Conservation (phyloP, 345 rosid genomes). For the Dipteronia sinensis region DNA sequence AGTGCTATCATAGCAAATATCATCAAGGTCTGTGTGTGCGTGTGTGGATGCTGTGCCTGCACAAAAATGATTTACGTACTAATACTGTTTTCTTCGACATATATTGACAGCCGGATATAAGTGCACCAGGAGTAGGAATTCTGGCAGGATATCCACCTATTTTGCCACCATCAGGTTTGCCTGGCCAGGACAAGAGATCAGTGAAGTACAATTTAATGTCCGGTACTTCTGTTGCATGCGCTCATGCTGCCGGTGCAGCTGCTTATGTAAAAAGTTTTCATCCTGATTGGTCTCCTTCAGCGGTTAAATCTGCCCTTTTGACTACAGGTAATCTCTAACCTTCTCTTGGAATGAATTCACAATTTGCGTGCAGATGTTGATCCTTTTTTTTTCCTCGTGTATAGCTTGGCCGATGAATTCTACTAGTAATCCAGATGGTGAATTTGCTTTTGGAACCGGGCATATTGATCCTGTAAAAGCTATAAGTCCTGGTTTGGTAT, state of each 20-base stretch:
- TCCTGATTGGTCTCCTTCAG: slow-evolving; percentile 64
- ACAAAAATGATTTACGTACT: too few species aligned
- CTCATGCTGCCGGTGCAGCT: slow-evolving; percentile 53
- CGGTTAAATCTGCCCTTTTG: slow-evolving; percentile 65
- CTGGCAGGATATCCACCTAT: slow-evolving; percentile 44
- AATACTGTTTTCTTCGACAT: too few species aligned
- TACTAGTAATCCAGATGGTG: slow-evolving; percentile 27
- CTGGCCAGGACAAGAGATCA: slow-evolving; percentile 23
- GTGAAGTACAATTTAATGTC: slow-evolving; percentile 36
- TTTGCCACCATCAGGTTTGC: slow-evolving; percentile 17
- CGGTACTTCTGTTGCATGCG: slow-evolving; percentile 69
- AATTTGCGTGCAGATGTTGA: not conserved
- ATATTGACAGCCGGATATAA: slow-evolving; percentile 42
- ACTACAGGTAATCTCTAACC: slow-evolving; percentile 49
- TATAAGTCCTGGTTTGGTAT: slow-evolving; percentile 40
- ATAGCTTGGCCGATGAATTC: slow-evolving; percentile 49
- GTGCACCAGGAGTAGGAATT: slow-evolving; percentile 51
- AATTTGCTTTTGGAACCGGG: slow-evolving; percentile 60
- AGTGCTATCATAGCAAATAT: slow-evolving; percentile 28
- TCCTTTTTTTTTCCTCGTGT: not conserved
- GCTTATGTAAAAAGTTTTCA: slow-evolving; percentile 46
- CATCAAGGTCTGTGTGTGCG: slow-evolving; percentile 5
- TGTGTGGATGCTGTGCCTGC: too few species aligned
- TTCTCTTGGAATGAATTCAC: not conserved
- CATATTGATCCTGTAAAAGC: slow-evolving; percentile 55